Base-by-base conservation (phyloP, 2,329 filamentous ascomycete genomes). In the Drechslera avenae region DNA sequence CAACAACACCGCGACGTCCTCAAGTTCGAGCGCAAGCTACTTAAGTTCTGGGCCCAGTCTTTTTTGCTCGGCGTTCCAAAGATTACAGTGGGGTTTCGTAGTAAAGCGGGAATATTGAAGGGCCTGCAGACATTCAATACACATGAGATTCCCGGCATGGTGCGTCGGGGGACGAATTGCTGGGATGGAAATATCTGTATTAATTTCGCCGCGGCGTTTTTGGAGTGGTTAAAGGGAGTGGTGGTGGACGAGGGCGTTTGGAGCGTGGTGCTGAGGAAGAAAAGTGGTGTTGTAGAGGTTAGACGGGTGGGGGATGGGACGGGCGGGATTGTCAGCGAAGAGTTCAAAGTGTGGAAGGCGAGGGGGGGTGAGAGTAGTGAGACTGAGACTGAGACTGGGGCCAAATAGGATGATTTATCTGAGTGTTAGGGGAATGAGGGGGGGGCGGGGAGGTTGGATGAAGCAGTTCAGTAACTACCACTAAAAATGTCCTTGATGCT, bases 171-270 rank as follows among this genome's bases (percentile, higher is more conserved):
- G 0, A 83, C 83, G 23, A 79, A 79, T 2, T 84, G 83, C 39
- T 99, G 94, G 94, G 90, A 97, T 75, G 93, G 90, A 14, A 93
- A 97, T 68, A 83, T 89, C 60, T 97, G 92, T 68, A 94, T 97
- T 67, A 96, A 96, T 63, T 97, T 97, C 75, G 86, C 91, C 1
- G 85, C 84, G 1, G 80, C 76, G 0, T 90, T 97, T 62, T 74
- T 97, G 13, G 86, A 87, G 6, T 95, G 90, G 91, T 79, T 85
- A 53, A 81, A 82, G 34, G 79, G 79, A 1, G 84, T 86, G 16
- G 84, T 86, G 6, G 78, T 72, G 6, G 75, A 79, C 14, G 88
- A 90, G 32, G 91, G 90, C 0, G 86, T 95, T 2, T 97, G 91
- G 88, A 84, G 86, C 54, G 90, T 99, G 65, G 79, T 84, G 40